These are phyloP conservation scores for Colletotrichum acutatum DNA, from an alignment of 2,329 filamentous ascomycete species.

Conservation along the genomic window DNA sequence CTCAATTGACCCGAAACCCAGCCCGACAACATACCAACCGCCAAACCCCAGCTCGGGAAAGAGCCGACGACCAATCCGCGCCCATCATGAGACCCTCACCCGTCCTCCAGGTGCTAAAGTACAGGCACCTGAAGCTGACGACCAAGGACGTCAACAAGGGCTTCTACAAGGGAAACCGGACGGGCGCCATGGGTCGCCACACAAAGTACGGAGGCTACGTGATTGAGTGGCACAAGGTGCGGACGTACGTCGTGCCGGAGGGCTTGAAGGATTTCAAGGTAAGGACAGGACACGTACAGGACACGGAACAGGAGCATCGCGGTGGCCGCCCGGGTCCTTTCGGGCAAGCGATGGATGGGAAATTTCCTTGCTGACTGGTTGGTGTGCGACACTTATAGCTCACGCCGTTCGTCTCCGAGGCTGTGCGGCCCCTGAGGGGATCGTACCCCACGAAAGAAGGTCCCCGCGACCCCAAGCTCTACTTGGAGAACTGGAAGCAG, in stretches of 20 bases:
- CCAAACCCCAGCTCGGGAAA: neutral
- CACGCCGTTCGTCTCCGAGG: constrained; percentile 79
- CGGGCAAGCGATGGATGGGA: no score
- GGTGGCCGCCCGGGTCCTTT: no score
- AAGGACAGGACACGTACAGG: no score
- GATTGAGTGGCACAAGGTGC: constrained; percentile 87
- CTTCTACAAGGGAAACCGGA: constrained; percentile 96
- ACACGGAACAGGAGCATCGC: no score
- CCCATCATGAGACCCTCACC: constrained; percentile 74
- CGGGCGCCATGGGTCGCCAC: constrained; percentile 87
- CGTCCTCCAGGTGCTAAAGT: constrained; percentile 71
- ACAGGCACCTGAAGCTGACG: constrained; percentile 83
- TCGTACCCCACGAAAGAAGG: constrained; percentile 66
- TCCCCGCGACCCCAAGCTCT: constrained; percentile 69
- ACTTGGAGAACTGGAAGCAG: constrained; percentile 74
- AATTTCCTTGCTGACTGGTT: no score
- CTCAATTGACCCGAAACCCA: neutral
- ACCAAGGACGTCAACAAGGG: constrained; percentile 94
- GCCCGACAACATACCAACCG: neutral
- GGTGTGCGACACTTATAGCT: constrained; percentile 63
- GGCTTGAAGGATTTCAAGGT: constrained; percentile 79
- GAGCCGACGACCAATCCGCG: neutral
- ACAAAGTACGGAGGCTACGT: constrained; percentile 86
- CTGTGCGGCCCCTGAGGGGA: constrained; percentile 64
- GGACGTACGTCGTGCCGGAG: constrained; percentile 86